These are phyloP conservation scores for Cystobasidium onofrii DNA, from an alignment of 768 basidiomycete species.

Conservation along the genomic window DNA sequence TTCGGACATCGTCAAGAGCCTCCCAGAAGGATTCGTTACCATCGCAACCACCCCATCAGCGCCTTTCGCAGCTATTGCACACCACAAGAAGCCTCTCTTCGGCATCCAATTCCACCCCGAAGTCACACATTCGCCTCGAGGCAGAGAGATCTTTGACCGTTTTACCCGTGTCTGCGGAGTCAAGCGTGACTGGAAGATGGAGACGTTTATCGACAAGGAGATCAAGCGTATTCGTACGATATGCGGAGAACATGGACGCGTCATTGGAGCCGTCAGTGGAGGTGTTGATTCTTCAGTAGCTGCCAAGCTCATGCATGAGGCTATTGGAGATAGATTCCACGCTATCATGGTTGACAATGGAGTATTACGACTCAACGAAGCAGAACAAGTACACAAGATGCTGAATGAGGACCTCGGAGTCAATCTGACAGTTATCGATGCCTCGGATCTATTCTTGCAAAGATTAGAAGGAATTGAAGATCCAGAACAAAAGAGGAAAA, in stretches of 20 bases:
- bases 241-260: conserved; percentile 85
- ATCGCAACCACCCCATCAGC: conserved; percentile 80
- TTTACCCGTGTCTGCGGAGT: conserved; percentile 81
- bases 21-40: conserved; percentile 73
- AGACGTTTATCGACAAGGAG: conserved; percentile 95
- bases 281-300: conserved; percentile 98
- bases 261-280: conserved; percentile 94
- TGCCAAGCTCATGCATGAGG: conserved; percentile 98
- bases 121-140: conserved; percentile 85
- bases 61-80: conserved; percentile 87
- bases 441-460: conserved; percentile 82
- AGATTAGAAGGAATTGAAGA: conserved; percentile 86
- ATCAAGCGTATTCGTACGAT: conserved; percentile 86
- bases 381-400: conserved; percentile 82
- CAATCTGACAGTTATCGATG: conserved; percentile 90
- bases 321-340: conserved; percentile 98
- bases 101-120: conserved; percentile 99
- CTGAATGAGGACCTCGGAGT: conserved; percentile 86
- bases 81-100: conserved; percentile 77
- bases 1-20: conserved; percentile 78
- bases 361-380: conserved; percentile 85
- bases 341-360: conserved; percentile 99
- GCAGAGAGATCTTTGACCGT: conserved; percentile 75
- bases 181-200: conserved; percentile 86
- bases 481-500: conserved; percentile 92